Conservation (phyloP, 2,329 filamentous ascomycete genomes). For the Rhexocercosporidium sp. region DNA sequence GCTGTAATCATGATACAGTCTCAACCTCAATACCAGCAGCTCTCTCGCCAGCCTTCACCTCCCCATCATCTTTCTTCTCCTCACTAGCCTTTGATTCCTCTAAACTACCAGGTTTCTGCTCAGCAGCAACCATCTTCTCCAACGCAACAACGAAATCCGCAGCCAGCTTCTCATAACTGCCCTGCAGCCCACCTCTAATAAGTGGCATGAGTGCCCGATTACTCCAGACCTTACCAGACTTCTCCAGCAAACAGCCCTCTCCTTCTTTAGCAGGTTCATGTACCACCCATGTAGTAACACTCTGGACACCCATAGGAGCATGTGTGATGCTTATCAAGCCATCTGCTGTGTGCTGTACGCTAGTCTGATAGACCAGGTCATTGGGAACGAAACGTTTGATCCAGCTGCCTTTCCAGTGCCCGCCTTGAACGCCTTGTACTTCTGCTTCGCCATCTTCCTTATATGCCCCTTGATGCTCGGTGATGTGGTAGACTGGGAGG, state of each 20-base stretch:
- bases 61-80: not conserved
- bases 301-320: conserved; percentile 44
- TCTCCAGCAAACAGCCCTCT: conserved; percentile 76
- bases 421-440: conserved; percentile 73
- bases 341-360: conserved; percentile 29
- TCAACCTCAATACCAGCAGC: not conserved
- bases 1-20: not conserved
- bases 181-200: conserved; percentile 80
- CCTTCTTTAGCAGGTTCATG: conserved; percentile 73
- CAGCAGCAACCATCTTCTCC: conserved; percentile 35
- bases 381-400: conserved; percentile 37
- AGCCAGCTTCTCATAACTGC: conserved; percentile 72
- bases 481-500: conserved; percentile 35
- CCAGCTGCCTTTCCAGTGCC: conserved; percentile 80
- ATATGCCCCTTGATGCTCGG: conserved; percentile 44
- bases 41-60: not conserved
- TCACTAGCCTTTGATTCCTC: not conserved
- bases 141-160: conserved; percentile 60
- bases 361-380: conserved; percentile 34
- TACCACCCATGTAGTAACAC: conserved; percentile 69
- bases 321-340: conserved; percentile 39
- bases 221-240: conserved; percentile 81
- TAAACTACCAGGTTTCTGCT: not conserved
- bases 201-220: conserved; percentile 76
- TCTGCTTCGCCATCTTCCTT: conserved; percentile 50